Evolutionary conservation across 495 filamentous ascomycete species (phyloP).

Genomic region (Penicillium waksmanii): DNA sequence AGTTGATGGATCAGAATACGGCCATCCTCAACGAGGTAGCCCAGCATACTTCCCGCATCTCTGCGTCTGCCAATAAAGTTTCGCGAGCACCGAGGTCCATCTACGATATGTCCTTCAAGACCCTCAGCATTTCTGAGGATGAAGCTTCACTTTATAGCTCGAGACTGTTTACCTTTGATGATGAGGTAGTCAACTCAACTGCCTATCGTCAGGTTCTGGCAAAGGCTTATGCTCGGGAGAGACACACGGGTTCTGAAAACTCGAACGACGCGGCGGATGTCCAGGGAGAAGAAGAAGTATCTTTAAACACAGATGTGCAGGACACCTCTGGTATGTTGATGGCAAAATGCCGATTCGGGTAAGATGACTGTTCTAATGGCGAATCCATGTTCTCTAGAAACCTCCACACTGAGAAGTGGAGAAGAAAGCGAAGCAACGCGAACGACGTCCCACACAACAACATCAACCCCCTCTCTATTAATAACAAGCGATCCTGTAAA

Average conservation of each 20-base stretch:
- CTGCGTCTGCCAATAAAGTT: not conserved
- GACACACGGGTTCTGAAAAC: not conserved
- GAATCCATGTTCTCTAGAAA: not conserved
- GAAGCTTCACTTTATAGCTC: not conserved
- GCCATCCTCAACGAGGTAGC: not conserved
- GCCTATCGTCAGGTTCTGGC: constrained; percentile 1
- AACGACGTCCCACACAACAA: too few species aligned
- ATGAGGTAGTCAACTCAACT: constrained; percentile 3
- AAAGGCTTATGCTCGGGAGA: not conserved
- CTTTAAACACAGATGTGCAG: not conserved
- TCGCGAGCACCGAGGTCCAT: not conserved
- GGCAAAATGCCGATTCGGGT: not conserved
- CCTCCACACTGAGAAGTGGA: not conserved
- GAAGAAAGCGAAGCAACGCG: too few species aligned
- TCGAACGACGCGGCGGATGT: not conserved
- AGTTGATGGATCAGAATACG: not conserved
- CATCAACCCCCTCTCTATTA: too few species aligned
- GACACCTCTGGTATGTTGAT: not conserved
- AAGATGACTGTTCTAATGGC: not conserved
- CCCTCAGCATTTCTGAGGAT: not conserved
- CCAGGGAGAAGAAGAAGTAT: not conserved
- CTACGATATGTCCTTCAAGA: not conserved
- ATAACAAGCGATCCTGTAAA: not conserved
- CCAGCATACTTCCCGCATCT: not conserved
- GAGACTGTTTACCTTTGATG: constrained; percentile 1